Percentiles rank a stretch among this genome's conserved stretches.
Conservation (phyloP, 1,139 yeast species). For the Debaryomyces psychrophilus region DNA sequence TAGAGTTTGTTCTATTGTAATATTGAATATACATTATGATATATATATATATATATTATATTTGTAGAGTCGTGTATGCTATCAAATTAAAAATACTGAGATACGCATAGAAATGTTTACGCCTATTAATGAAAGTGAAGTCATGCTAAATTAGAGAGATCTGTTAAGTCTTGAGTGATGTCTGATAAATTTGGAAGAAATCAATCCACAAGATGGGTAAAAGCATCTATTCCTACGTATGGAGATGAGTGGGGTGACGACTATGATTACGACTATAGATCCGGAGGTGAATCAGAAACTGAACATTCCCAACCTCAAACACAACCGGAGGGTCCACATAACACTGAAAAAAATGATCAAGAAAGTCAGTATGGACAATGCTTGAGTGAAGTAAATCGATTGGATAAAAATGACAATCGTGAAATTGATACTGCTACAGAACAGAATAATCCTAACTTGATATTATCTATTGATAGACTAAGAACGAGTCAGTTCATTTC, state of each 20-base stretch:
- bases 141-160: not conserved
- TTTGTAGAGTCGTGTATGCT: slow-evolving; percentile 3
- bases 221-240: slow-evolving; percentile 58
- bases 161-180: slow-evolving; percentile 23
- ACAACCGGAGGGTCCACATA: not conserved
- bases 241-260: slow-evolving; percentile 64
- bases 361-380: slow-evolving; percentile 12
- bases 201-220: slow-evolving; percentile 66
- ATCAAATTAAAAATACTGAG: slow-evolving; percentile 4
- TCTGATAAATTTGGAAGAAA: slow-evolving; percentile 55
- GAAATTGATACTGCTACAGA: slow-evolving; percentile 1
- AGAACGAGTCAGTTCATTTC: slow-evolving; percentile 13
- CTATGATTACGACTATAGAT: slow-evolving; percentile 31
- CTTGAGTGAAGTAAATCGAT: slow-evolving; percentile 11
- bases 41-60: not conserved
- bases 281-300: slow-evolving; percentile 6
- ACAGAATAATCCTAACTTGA: slow-evolving; percentile 23
- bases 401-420: slow-evolving; percentile 8
- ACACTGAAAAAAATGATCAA: slow-evolving; percentile 13
- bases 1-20: slow-evolving; percentile 11
- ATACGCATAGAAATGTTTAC: slow-evolving; percentile 1
- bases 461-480: slow-evolving; percentile 41
- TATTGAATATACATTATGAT: slow-evolving; percentile 4
- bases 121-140: not conserved
- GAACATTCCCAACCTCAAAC: slow-evolving; percentile 5